Conservation (phyloP, 2,329 filamentous ascomycete species). For the Camptophora hylomeconis region DNA sequence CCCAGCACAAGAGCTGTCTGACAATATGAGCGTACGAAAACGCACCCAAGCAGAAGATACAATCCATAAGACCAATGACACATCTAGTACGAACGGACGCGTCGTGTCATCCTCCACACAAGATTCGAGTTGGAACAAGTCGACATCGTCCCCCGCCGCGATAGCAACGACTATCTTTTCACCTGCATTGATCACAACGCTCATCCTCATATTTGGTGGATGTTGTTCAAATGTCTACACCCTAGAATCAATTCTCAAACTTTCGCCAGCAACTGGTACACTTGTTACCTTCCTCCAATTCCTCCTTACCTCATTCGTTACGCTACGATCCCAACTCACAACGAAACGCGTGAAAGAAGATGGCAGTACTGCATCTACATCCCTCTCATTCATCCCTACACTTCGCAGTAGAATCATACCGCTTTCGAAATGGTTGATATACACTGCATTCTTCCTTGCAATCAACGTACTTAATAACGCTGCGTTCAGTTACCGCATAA, state of each 20-base stretch:
- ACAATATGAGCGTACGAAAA: too few relatives aligned
- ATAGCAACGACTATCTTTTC: too few relatives aligned
- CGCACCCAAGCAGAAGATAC: too few relatives aligned
- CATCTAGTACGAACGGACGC: too few relatives aligned
- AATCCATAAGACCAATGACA: too few relatives aligned
- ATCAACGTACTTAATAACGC: constrained; percentile 97
- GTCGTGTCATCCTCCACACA: too few relatives aligned
- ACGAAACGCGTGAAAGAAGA: constrained; percentile 1
- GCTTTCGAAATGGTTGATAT: constrained; percentile 70
- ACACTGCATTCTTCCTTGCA: constrained; percentile 78
- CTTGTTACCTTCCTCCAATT: constrained; percentile 85
- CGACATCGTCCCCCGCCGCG: too few relatives aligned
- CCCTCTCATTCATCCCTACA: constrained; percentile 11
- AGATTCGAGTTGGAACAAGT: too few relatives aligned
- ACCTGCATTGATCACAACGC: constrained; percentile 44
- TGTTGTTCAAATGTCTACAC: constrained; percentile 97
- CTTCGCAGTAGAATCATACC: constrained; percentile 69
- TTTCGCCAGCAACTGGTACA: constrained; percentile 71
- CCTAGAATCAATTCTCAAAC: constrained; percentile 84
- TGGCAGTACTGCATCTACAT: too few relatives aligned
- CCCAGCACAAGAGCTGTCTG: too few relatives aligned
- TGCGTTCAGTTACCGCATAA: constrained; percentile 94
- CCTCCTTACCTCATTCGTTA: constrained; percentile 65
- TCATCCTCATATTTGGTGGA: constrained; percentile 83
- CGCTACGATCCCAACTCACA: constrained; percentile 46